phyloP scores from a whole-genome alignment of 2,329 filamentous ascomycete species.

The Gyromitra esculenta region DNA sequence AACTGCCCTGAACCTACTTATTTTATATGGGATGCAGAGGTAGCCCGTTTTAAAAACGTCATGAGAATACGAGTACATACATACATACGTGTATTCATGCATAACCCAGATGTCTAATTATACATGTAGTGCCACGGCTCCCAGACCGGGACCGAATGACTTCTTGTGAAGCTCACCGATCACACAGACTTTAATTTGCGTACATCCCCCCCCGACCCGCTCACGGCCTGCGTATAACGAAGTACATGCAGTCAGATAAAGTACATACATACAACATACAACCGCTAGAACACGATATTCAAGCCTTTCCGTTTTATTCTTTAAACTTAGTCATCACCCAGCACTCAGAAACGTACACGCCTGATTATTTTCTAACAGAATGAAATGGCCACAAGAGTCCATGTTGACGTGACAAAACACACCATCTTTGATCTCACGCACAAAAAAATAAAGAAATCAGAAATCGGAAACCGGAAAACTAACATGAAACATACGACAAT shows the following conservation, averaged over 20 bases:
- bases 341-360: constrained; percentile 9
- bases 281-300: neutral
- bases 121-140: neutral
- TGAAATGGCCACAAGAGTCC: constrained; percentile 23
- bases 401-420: constrained; percentile 33
- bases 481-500: constrained; percentile 24
- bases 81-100: too few relatives aligned
- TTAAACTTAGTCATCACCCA: constrained; percentile 15
- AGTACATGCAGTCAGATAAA: neutral
- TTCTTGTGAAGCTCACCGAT: neutral
- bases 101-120: too few relatives aligned
- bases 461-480: neutral
- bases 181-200: neutral
- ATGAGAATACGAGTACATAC: too few relatives aligned
- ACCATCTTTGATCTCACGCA: constrained; percentile 1
- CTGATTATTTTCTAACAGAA: constrained; percentile 41
- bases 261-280: neutral
- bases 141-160: neutral
- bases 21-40: too few relatives aligned
- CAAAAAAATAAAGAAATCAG: constrained; percentile 9
- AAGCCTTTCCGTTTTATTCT: neutral
- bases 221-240: too few relatives aligned
- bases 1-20: too few relatives aligned
- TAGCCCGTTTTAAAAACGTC: too few relatives aligned
- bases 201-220: neutral